A percentile compares a stretch with the other conserved stretches of the same genome.
Evolutionary conservation across 495 filamentous ascomycete species (phyloP).

Genomic region (Neohortaea acidophila): DNA sequence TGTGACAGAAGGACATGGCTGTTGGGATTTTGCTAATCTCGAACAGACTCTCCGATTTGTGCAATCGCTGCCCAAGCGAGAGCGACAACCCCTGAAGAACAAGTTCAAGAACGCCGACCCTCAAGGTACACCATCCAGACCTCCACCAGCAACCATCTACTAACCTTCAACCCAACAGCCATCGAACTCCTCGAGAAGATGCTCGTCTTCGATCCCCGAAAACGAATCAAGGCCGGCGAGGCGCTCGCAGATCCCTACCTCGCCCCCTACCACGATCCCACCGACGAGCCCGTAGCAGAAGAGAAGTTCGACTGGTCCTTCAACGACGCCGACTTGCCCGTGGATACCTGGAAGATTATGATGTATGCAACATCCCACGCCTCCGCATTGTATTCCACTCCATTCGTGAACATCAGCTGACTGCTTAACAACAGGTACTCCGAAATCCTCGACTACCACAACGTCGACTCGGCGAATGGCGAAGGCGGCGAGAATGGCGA

Average conservation of each 20-base stretch:
- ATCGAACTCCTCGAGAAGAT: slow-evolving; percentile 89
- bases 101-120: slow-evolving; percentile 95
- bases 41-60: slow-evolving; percentile 84
- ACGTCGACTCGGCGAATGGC: slow-evolving; percentile 46
- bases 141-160: no score
- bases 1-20: slow-evolving; percentile 5
- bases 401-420: no score
- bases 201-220: slow-evolving; percentile 94
- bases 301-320: slow-evolving; percentile 99
- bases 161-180: no score
- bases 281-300: slow-evolving; percentile 85
- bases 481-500: slow-evolving; percentile 7
- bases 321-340: slow-evolving; percentile 92
- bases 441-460: slow-evolving; percentile 97
- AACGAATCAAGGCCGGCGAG: slow-evolving; percentile 68
- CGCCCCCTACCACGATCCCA: slow-evolving; percentile 90
- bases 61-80: slow-evolving; percentile 90
- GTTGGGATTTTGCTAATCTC: background rate
- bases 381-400: background rate
- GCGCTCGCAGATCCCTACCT: slow-evolving; percentile 87
- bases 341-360: slow-evolving; percentile 99
- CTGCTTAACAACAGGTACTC: slow-evolving; percentile 69
- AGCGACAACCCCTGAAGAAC: slow-evolving; percentile 72
- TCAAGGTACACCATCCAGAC: slow-evolving; percentile 42
- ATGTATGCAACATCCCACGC: slow-evolving; percentile 44